Evolutionary conservation across 768 basidiomycete species (phyloP).

Genomic region (Brasilioporus rufonigricans): DNA sequence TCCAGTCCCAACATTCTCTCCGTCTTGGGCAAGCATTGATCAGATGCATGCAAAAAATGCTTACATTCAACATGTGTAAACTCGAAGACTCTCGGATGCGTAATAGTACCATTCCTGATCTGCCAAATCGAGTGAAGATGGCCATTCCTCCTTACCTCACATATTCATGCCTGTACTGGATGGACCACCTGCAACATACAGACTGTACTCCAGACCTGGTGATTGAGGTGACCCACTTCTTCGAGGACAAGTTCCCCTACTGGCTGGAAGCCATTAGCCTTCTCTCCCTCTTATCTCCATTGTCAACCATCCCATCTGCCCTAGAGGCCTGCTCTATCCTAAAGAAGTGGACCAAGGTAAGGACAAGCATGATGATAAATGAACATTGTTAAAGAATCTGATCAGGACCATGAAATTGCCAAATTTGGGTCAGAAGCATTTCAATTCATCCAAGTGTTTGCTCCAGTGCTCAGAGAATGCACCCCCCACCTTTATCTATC

Average conservation of each 20-base stretch:
- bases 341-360: not conserved
- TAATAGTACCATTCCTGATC: not conserved
- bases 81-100: not conserved
- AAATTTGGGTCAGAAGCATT: not conserved
- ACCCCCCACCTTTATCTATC: not conserved
- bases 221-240: not conserved
- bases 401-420: not conserved
- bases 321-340: not conserved
- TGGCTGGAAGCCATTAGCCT: not conserved
- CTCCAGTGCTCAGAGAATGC: not conserved
- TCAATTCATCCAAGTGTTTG: not conserved
- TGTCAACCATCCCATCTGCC: not conserved
- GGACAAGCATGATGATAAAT: not conserved
- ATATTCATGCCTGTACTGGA: not conserved
- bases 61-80: not conserved
- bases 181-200: not conserved
- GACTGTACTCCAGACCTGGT: not conserved
- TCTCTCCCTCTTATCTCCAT: not conserved
- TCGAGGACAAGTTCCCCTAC: not conserved
- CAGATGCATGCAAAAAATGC: not conserved
- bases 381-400: not conserved
- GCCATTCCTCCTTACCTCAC: not conserved
- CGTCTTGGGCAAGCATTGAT: not conserved
- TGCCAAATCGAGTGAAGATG: not conserved
- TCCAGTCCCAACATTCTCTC: not conserved